Evolutionary conservation across 257 asterid species (phyloP), one percentile per base, ranked within the genome.

Genomic region (Galeopsis tetrahit): DNA sequence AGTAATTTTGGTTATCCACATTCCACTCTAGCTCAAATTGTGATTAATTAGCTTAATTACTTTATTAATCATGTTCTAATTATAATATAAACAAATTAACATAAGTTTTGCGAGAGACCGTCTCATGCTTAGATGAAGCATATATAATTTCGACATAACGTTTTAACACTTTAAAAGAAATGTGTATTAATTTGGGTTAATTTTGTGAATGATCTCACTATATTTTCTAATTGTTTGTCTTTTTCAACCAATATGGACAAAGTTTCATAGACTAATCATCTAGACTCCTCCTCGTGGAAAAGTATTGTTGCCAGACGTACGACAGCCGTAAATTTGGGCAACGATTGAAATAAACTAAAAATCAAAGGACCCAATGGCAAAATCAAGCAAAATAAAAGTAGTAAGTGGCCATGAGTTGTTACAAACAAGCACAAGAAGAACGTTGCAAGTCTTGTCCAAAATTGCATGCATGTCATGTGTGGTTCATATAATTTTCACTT

Each of bases 401-500:
- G 52, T 36, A 34, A 6, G 46, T 21, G 28, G 28, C 28, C 57
- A 36, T 40, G 28, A 21, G 59, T 1, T n/a, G n/a, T n/a, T n/a
- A n/a, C n/a, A n/a, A 31, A 53, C 9, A 21, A 21, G 28, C 28
- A 21, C 28, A 21, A 21, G 28, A 21, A 21, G 0, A 21, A 21
- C 44, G 69, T 66, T 60, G 53, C 75, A 71, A 78, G 10, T 61
- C 49, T 14, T 63, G 66, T 36, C 66, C 15, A 7, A 62, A 40
- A 15, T 4, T 64, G 75, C 80, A 79, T 79, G 79, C 79, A 72
- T 66, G 71, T 74, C 76, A 79, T 69, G 79, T 63, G 83, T 74
- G 83, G 83, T 43, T 74, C 64, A 36, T 36, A 11, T 63, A 10
- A 66, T 68, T 73, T 39, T 49, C 69, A 2, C 9, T 59, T 42